Evolutionary conservation across 2,329 filamentous ascomycete species (phyloP).

Genomic region (Fusarium sp.): DNA sequence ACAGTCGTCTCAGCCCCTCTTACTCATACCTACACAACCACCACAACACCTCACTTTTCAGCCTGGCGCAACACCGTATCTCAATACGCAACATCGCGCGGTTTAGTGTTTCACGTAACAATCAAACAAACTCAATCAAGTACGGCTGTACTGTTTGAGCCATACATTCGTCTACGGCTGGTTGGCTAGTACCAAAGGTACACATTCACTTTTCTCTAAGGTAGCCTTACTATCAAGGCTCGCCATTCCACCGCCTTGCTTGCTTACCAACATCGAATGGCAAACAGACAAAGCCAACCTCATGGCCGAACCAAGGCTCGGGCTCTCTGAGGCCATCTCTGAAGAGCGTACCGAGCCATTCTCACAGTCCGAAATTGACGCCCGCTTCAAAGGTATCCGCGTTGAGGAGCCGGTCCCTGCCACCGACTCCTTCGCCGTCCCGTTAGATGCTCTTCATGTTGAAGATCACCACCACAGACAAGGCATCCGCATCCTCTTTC

Average conservation of each 20-base stretch:
- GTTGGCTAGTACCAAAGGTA: slow-evolving; percentile 47
- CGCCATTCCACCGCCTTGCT: slow-evolving; percentile 31
- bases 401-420: slow-evolving; percentile 61
- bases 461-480: slow-evolving; percentile 68
- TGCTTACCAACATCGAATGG: slow-evolving; percentile 51
- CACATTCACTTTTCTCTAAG: slow-evolving; percentile 39
- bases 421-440: slow-evolving; percentile 61
- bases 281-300: slow-evolving; percentile 50
- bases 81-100: slow-evolving; percentile 32
- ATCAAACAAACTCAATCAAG: slow-evolving; percentile 27
- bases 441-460: slow-evolving; percentile 67
- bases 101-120: slow-evolving; percentile 40
- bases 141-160: slow-evolving; percentile 24
- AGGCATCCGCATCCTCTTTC: slow-evolving; percentile 71
- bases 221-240: slow-evolving; percentile 20
- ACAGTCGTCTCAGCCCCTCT: slow-evolving; percentile 31
- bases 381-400: slow-evolving; percentile 63
- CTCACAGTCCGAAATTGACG: slow-evolving; percentile 69
- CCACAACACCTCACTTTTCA: slow-evolving; percentile 41
- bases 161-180: slow-evolving; percentile 39
- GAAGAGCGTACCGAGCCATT: slow-evolving; percentile 73
- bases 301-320: slow-evolving; percentile 64
- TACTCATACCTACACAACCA: slow-evolving; percentile 38
- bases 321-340: slow-evolving; percentile 57
- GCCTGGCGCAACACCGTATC: slow-evolving; percentile 41